A percentile compares a stretch with the other conserved stretches of the same genome.
Evolutionary conservation across 257 asterid species (phyloP).

Genomic region (Solanum medicagineum): DNA sequence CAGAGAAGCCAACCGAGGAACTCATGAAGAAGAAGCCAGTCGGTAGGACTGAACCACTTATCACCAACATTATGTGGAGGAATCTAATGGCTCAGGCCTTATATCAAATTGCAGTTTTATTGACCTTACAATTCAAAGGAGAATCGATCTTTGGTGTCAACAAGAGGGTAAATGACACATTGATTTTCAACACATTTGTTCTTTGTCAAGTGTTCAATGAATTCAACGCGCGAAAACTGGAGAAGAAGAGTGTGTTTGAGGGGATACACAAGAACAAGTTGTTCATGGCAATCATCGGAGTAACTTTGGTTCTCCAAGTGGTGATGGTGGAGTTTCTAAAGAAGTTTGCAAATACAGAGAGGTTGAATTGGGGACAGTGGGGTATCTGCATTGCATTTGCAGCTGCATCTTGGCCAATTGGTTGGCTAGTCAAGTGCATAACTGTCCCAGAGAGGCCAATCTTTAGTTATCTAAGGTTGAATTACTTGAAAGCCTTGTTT

Average conservation of each 20-base stretch:
- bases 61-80: constrained; percentile 43
- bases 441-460: constrained; percentile 19
- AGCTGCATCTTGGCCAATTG: constrained; percentile 19
- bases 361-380: constrained; percentile 32
- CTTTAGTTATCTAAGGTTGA: constrained; percentile 2
- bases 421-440: constrained; percentile 23
- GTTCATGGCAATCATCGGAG: constrained; percentile 19
- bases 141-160: constrained; percentile 13
- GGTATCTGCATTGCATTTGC: constrained; percentile 17
- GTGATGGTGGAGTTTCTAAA: constrained; percentile 24
- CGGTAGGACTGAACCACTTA: constrained; percentile 27
- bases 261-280: constrained; percentile 22
- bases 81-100: constrained; percentile 31
- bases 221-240: constrained; percentile 12
- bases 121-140: constrained; percentile 29
- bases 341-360: constrained; percentile 24
- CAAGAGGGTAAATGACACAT: constrained; percentile 16
- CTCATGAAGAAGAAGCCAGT: constrained; percentile 33
- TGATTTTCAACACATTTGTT: constrained; percentile 17
- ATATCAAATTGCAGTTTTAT: constrained; percentile 19
- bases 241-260: constrained; percentile 19
- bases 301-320: constrained; percentile 18
- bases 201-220: constrained; percentile 21
- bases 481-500: not conserved
- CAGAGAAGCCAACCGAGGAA: constrained; percentile 32